Base-by-base conservation (phyloP, 257 asterid genomes). In the Scutellaria minor region DNA sequence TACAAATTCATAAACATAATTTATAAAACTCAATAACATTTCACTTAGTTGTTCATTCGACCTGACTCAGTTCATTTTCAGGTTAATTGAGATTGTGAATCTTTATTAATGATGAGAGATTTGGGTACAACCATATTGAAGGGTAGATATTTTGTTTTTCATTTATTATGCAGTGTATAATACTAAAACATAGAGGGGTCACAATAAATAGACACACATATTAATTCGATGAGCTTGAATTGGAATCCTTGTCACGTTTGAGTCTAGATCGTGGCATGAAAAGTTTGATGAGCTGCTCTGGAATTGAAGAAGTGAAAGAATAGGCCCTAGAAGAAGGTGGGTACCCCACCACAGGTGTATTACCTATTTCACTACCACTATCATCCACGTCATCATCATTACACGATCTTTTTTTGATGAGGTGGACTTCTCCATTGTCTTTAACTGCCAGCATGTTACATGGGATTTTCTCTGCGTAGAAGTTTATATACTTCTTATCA, bases 381-480 rank as follows among this genome's bases (percentile, higher is more conserved):
- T 64, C 75, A 7, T 59, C 82, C 0, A 11, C 72, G 18, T 63
- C 76, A 64, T 57, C 70, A 13, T 53, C 71, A 8, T 5, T 5
- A 15, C 27, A 9, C 9, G 27, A 42, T 46, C 68, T 77, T n/a
- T 69, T 68, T 71, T 71, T 83, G 67, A 79, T 51, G 12, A 74
- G 71, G 6, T 77, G 77, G 3, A 74, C 74, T 55, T 77, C 76
- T 66, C 84, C 84, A 31, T 83, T 73, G 50, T 79, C 77, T 7
- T 77, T 79, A 77, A 83, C 69, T 15, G 75, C 80, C 24, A 83
- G 48, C 79, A 83, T 83, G 80, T 74, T 71, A 47, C 87, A 83
- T 9, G 80, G 78, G 1, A 83, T 71, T 48, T 79, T 83, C 79
- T 79, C 77, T 1, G 84, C 76, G 7, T 83, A 79, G 76, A 58